Evolutionary conservation across 2,329 filamentous ascomycete genomes (phyloP).

Genomic region (Colletotrichum scovillei): DNA sequence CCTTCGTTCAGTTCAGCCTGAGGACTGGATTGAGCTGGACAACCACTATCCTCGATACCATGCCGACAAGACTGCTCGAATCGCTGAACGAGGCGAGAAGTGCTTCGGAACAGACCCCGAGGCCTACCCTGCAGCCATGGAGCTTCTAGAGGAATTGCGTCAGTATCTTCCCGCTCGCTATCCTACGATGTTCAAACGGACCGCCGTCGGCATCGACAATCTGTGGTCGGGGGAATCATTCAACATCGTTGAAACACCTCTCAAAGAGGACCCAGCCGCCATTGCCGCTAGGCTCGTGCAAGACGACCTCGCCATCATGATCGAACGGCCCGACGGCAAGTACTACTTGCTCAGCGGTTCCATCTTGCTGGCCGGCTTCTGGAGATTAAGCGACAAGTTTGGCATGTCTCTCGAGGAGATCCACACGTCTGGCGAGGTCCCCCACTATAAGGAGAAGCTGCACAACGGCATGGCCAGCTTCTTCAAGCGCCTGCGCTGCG

Average conservation of each 20-base stretch:
- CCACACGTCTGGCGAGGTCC: slow-evolving; percentile 82
- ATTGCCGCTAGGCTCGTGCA: slow-evolving; percentile 79
- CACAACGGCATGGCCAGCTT: slow-evolving; percentile 86
- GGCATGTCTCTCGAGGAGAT: slow-evolving; percentile 84
- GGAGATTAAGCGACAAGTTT: slow-evolving; percentile 83
- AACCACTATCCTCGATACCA: slow-evolving; percentile 82
- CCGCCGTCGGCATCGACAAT: slow-evolving; percentile 75
- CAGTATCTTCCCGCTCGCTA: slow-evolving; percentile 81
- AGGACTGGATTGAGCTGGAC: slow-evolving; percentile 88
- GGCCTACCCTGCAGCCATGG: slow-evolving; percentile 77
- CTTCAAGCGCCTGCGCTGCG: slow-evolving; percentile 77
- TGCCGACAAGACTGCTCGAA: slow-evolving; percentile 75
- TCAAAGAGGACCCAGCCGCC: slow-evolving; percentile 82
- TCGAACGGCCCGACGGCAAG: slow-evolving; percentile 79
- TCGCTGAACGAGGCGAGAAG: slow-evolving; percentile 73
- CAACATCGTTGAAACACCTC: slow-evolving; percentile 71
- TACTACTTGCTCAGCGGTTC: slow-evolving; percentile 84
- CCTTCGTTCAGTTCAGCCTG: slow-evolving; percentile 74
- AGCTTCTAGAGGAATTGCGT: slow-evolving; percentile 79
- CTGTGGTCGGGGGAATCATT: slow-evolving; percentile 78
- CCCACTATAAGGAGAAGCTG: slow-evolving; percentile 74
- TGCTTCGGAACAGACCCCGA: slow-evolving; percentile 77
- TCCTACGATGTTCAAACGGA: slow-evolving; percentile 75
- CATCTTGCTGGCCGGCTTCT: slow-evolving; percentile 84
- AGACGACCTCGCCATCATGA: slow-evolving; percentile 87